Evolutionary conservation across 108 stramenopile genomes (phyloP), one percentile per base, ranked within the genome.

Genomic region (Pseudonitzschia multiseries): DNA sequence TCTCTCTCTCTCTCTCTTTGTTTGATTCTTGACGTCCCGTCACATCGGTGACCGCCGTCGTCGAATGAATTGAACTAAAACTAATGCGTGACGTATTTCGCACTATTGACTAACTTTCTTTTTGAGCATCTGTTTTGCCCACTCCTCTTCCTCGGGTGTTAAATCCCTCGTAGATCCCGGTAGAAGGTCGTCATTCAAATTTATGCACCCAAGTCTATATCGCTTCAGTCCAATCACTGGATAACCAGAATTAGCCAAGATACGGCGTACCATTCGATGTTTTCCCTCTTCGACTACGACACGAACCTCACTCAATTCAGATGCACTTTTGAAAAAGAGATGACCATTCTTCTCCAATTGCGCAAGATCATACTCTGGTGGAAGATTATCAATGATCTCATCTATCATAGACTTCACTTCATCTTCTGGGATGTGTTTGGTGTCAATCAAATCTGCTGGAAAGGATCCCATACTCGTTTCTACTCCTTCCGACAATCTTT

Each of bases 181-280:
- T 26, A 53, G 59, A 36, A 93, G 74, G 57, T 90, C 86, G 18
- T 70, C 78, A 24, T 65, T 69, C 74, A 93, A 70, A 9, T 43
- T 24, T 32, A 93, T 73, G 40, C 20, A 43, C 0, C 94, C 94
- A 31, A 91, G 74, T 41, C 89, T 67, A 56, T 88, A 82, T 71
- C 94, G 77, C 65, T 78, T 68, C 60, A 95, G 74, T 22, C 82
- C 84, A 40, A 93, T 84, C 21, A 95, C 94, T 29, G 84, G 79
- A 80, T 88, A 87, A 20, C 89, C 89, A 65, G 83, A 86, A 68
- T 92, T 95, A 9, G 90, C 90, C 62, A 95, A 67, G 69, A 95
- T 91, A 33, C 91, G 78, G 29, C 94, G 74, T 0, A 95, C 94
- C 94, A 95, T 92, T 24, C 94, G 75, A 70, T 95, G 82, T 73